Base-by-base conservation (phyloP, 2,329 filamentous ascomycete genomes). In the Aspergillus oerlinghausenensis region DNA sequence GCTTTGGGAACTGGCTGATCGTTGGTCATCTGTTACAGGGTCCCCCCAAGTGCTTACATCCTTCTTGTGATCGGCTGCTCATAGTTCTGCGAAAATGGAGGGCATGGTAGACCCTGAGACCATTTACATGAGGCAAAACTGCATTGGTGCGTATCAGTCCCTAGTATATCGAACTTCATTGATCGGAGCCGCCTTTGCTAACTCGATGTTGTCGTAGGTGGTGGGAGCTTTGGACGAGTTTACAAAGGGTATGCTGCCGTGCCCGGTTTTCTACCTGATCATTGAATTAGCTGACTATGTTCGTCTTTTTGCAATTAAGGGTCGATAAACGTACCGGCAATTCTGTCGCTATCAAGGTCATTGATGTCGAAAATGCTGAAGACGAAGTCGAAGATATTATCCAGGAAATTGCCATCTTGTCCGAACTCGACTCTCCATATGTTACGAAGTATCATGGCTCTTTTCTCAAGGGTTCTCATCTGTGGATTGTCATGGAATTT, bases 401-500 rank as follows among this genome's bases (percentile, higher is more conserved):
- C 73, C 92, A 96, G 73, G 94, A 99, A 77, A 97, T 99, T 65
- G 92, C 93, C 64, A 97, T 99, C 67, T 82, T 99, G 55, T 96
- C 94, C 32, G 93, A 96, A 75, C 85, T 99, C 63, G 90, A 95
- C 76, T 97, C 93, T 19, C 92, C 92, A 19, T 96, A 95, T 71
- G 93, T 97, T 60, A 99, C 94, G 42, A 94, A 95, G 75, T 99
- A 99, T 80, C 92, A 96, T 77, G 94, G 94, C 64, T 97, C 93
- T 55, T 97, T 94, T 70, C 86, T 96, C 65, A 96, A 96, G 70
- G 94, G 93, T 25, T 94, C 92, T 2, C 90, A 97, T 77, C 79
- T 99, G 67, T 99, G 94, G 94, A 99, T 99, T 66, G 92, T 97
- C 73, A 99, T 99, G 94, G 94, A 99, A 75, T 99, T 94, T 70